Evolutionary conservation across 139 green algal genomes (phyloP).

Genomic region (Chlorella sp.): DNA sequence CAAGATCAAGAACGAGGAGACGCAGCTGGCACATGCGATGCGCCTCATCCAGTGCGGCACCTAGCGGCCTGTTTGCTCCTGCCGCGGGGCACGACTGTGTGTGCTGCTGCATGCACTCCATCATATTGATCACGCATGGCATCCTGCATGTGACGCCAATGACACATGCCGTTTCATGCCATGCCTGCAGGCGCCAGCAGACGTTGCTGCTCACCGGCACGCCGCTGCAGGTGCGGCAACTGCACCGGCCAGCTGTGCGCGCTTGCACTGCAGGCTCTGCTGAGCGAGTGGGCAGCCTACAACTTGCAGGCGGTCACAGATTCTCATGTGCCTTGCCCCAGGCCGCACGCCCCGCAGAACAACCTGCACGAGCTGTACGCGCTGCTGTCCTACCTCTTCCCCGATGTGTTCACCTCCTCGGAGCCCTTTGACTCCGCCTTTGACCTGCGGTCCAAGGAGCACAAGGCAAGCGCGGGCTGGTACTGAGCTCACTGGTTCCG

Average conservation of each 20-base stretch:
- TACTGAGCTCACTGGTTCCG: not conserved
- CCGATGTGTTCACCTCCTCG: constrained; percentile 76
- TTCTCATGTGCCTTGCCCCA: no score
- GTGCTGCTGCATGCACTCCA: no score
- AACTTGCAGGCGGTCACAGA: no score
- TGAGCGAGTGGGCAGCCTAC: no score
- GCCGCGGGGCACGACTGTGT: not conserved
- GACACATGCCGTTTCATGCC: no score
- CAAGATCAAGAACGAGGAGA: constrained; percentile 57
- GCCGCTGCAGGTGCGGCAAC: constrained; percentile 35
- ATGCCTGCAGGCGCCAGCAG: constrained; percentile 47
- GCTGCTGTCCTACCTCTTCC: constrained; percentile 78
- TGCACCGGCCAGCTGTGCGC: not conserved
- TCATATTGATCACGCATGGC: no score
- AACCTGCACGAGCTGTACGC: constrained; percentile 83
- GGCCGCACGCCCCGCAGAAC: constrained; percentile 82
- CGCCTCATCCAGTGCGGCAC: constrained; percentile 22
- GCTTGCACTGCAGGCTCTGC: no score
- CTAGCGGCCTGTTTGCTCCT: not conserved
- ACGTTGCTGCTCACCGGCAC: constrained; percentile 60
- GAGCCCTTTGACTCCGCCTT: constrained; percentile 86
- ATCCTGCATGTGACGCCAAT: no score
- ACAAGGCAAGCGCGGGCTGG: constrained; percentile 42
- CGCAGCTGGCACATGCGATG: constrained; percentile 55
- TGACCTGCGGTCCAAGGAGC: constrained; percentile 49